Base-by-base conservation (phyloP, 805 yeast genomes). In the Hanseniaspora lindneri region DNA sequence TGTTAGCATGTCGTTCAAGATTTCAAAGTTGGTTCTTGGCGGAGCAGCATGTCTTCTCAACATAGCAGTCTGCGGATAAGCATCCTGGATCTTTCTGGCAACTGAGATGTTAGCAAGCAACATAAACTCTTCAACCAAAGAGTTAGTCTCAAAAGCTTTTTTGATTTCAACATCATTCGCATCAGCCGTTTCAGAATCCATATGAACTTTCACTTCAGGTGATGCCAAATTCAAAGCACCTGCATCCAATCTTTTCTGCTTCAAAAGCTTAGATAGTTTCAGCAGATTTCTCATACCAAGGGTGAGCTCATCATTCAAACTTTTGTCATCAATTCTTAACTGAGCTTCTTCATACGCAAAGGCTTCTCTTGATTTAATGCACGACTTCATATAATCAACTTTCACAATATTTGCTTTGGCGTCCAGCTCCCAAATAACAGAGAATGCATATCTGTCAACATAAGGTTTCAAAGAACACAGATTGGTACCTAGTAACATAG, bases 11-110 rank as follows among this genome's bases (percentile, higher is more conserved):
- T 89, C 95, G 62, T 88, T 87, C 54, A 92, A 70, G 16, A 73
- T 71, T 60, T 92, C 98, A 62, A 92, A 92, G 57, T 88, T 89
- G 2, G 95, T 79, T 1, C 87, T 78, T 20, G 97, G 96, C 17
- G 99, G 98, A n/a, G 96, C 76, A 9, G 88, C 95, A 63, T 92
- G 99, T 60, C 98, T 80, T 75, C 98, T 82, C 52, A 92, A 69
- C 96, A 92, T 86, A 8, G 99, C 98, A 3, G 96, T 88, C 64
- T 92, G 98, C 4, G 98, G 98, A 62, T 80, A 88, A 2, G 95
- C 80, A 44, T 86, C 94, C 65, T 78, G 85, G 41, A 92, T 92
- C 64, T 84, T 86, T 59, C 83, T 74, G 2, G 98, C 98, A 21
- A 92, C 99, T 6, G 95, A 81, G 47, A 89, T 89, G 61, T 92